Evolutionary conservation across 2,329 filamentous ascomycete species (phyloP), one percentile per base, ranked within the genome.

Genomic region (Sclerotinia minor): DNA sequence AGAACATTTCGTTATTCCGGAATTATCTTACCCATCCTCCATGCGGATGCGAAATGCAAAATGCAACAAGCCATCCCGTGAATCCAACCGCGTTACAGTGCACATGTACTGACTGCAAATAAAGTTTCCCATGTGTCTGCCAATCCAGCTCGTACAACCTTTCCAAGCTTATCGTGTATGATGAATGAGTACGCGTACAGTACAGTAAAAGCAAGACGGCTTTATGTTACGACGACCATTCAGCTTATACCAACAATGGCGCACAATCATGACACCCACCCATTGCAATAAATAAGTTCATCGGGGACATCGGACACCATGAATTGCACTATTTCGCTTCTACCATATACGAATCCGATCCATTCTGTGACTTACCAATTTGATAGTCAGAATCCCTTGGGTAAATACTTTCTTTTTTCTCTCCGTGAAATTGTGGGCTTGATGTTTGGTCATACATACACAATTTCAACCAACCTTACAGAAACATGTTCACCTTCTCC

Each of bases 61-160:
- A 49, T 49, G 58, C 58, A 60, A 60, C 44, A 60, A 47, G 44
- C 58, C 58, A 35, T 60, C 8, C 35, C 21, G 58, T 35, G 35
- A 35, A 35, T 35, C 35, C 29, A 45, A 35, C 58, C 41, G 58
- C 58, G 26, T 26, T 44, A 49, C 29, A 35, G 17, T 21, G 44
- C 58, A 24, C 49, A 38, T 38, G 58, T 35, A 50, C 21, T 8
- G 53, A n/a, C 45, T 55, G 29, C 32, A 55, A 55, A 55, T 35
- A n/a, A 35, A 5, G 5, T 35, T 26, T 47, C 45, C 41, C 7
- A 38, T 35, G 8, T 35, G 19, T 5, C 44, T 49, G 21, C 44
- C 44, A 49, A 61, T 38, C 44, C 49, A 49, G 29, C 45, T 49
- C 44, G 58, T 50, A 49, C 26, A 50, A 26, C 45, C 35, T 24